Base-by-base conservation (phyloP, 2,329 filamentous ascomycete species). In the Neopestalotiopsis sp. region DNA sequence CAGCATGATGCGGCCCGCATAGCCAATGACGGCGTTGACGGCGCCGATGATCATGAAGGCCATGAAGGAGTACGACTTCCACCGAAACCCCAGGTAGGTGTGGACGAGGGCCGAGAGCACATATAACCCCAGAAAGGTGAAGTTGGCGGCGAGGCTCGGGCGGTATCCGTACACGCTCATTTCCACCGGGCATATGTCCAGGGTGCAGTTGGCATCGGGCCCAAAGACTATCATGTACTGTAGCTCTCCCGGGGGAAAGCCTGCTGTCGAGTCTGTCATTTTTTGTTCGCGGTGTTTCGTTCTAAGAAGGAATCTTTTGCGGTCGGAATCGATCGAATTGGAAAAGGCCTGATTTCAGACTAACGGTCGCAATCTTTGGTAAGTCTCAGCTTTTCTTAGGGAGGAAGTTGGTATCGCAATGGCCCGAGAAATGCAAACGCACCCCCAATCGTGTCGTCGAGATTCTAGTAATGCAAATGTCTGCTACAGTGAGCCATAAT, bases 1-100 rank as follows among this genome's bases (percentile, higher is more conserved):
- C 69, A 90, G 80, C 73, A 89, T 75, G 65, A 91, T 81, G 12
- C 91, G 84, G 2, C 89, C 91, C 1, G 81, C 78, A 71, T 93
- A 93, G 20, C 91, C 91, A 42, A 91, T 74, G 12, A 91, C 83
- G 73, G 91, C 90, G 62, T 83, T 81, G 5, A 86, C 56, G 71
- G 86, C 89, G 61, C 90, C 90, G 20, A 84, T 74, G 6, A 88
- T 73, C 83, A 92, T 88, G 70, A 82, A 84, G 12, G 73, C 71
- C 78, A 83, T 83, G 76, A 86, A 88, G 69, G 81, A 82, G 81
- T 83, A 86, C 30, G 78, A 80, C 72, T 77, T 83, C 83, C 83
- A 86, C 53, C 81, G 76, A 56, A 82, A 59, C 58, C 86, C 86
- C n/a, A 86, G 78, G 59, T 77, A 78, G 49, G 78, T 61, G 68